Conservation (phyloP, 1,284 basidiomycete genomes). For the Hymenochaete sp. region DNA sequence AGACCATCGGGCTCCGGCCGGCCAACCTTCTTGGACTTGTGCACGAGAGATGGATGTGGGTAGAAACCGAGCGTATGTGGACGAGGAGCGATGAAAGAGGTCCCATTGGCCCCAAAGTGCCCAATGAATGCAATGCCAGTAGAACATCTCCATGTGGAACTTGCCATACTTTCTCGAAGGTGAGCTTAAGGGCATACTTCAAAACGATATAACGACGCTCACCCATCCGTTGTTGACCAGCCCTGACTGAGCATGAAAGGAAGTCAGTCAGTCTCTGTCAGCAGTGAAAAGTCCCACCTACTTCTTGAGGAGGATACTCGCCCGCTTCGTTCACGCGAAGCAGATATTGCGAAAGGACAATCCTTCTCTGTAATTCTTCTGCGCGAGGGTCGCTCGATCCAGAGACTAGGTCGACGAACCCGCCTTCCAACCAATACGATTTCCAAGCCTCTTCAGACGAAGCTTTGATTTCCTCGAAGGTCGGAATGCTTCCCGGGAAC, state of each 20-base stretch:
- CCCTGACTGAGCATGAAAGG: constrained; percentile 34
- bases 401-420: constrained; percentile 46
- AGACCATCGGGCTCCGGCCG: constrained; percentile 47
- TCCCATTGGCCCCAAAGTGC: constrained; percentile 54
- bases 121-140: constrained; percentile 55
- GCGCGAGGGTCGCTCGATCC: constrained; percentile 42
- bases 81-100: constrained; percentile 36
- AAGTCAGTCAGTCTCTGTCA: constrained; percentile 10
- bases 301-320: constrained; percentile 49
- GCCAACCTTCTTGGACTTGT: constrained; percentile 43
- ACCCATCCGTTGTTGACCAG: constrained; percentile 54
- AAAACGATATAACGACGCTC: constrained; percentile 21
- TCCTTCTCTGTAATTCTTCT: constrained; percentile 46
- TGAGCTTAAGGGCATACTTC: not conserved
- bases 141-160: constrained; percentile 57
- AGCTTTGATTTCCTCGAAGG: constrained; percentile 23
- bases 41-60: constrained; percentile 36
- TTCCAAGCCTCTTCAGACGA: constrained; percentile 38
- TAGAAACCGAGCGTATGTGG: constrained; percentile 42
- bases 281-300: constrained; percentile 24
- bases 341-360: constrained; percentile 47
- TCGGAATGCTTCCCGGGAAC: constrained; percentile 20
- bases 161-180: constrained; percentile 34
- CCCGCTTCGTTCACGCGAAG: constrained; percentile 54
- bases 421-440: constrained; percentile 39